A percentile compares a stretch with the other conserved stretches of the same genome.
Conservation (phyloP, 2,329 filamentous ascomycete genomes). For the Clonostachys rhizophaga region DNA sequence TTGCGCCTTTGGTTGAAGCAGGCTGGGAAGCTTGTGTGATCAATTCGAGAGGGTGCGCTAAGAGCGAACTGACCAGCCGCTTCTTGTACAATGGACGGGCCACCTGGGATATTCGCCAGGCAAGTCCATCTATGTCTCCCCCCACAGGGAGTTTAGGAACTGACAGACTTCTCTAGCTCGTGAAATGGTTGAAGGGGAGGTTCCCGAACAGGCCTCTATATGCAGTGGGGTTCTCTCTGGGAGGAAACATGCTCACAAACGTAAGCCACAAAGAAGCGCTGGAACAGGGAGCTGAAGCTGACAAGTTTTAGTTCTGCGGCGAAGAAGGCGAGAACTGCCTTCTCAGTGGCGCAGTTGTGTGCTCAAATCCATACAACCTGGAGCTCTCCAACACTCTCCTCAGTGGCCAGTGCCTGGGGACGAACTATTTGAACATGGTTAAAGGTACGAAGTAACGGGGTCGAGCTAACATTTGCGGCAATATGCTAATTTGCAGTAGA, state of each 20-base stretch:
- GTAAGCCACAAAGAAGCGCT: conserved; percentile 35
- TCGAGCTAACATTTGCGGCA: background rate
- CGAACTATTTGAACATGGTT: conserved; percentile 64
- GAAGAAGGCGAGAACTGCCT: conserved; percentile 75
- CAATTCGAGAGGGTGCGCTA: conserved; percentile 87
- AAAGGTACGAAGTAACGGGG: conserved; percentile 50
- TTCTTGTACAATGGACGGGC: conserved; percentile 90
- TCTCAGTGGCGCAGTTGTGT: conserved; percentile 63
- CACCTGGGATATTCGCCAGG: conserved; percentile 88
- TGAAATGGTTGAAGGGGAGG: conserved; percentile 69
- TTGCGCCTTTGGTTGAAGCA: conserved; percentile 70
- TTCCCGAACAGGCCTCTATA: conserved; percentile 90
- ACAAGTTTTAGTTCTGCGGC: conserved; percentile 67
- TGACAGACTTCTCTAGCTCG: conserved; percentile 18
- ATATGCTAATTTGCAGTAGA: conserved; percentile 3
- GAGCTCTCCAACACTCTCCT: conserved; percentile 64
- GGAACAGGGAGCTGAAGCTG: background rate
- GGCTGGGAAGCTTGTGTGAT: conserved; percentile 89
- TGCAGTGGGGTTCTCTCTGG: conserved; percentile 86
- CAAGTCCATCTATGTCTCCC: too few relatives aligned
- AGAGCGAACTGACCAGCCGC: conserved; percentile 77
- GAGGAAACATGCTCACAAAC: conserved; percentile 93
- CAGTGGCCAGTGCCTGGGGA: conserved; percentile 59
- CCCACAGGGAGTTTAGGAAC: too few relatives aligned
- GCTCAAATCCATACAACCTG: conserved; percentile 77